Conservation (phyloP, 306 rosid genomes). For the Gynostemma pentaphyllum region DNA sequence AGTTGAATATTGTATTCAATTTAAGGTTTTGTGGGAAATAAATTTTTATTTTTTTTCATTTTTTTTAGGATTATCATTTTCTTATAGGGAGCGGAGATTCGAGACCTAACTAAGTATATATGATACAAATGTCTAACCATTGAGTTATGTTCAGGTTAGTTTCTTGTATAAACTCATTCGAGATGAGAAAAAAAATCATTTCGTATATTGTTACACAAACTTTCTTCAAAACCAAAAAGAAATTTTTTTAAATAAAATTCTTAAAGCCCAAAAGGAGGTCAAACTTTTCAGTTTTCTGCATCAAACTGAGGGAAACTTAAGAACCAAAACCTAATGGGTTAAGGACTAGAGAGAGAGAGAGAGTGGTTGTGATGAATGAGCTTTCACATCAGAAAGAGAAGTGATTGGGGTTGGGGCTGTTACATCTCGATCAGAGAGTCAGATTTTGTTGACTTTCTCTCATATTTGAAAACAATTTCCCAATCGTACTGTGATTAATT, state of each 20-base stretch:
- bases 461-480: neutral
- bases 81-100: no score
- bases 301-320: neutral
- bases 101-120: no score
- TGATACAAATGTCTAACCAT: no score
- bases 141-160: no score
- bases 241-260: no score
- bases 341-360: neutral
- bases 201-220: no score
- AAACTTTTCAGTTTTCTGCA: neutral
- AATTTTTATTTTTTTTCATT: neutral
- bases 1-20: neutral
- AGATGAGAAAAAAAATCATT: no score
- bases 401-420: neutral
- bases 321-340: neutral
- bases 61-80: no score
- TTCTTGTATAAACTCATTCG: no score
- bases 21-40: neutral
- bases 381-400: conserved; percentile 4
- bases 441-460: conserved; percentile 7
- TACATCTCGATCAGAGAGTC: conserved; percentile 7
- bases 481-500: neutral
- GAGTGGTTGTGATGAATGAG: conserved; percentile 4
- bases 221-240: no score
- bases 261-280: neutral